Conservation (phyloP, 768 basidiomycete genomes). For the Scleroderma bovista region DNA sequence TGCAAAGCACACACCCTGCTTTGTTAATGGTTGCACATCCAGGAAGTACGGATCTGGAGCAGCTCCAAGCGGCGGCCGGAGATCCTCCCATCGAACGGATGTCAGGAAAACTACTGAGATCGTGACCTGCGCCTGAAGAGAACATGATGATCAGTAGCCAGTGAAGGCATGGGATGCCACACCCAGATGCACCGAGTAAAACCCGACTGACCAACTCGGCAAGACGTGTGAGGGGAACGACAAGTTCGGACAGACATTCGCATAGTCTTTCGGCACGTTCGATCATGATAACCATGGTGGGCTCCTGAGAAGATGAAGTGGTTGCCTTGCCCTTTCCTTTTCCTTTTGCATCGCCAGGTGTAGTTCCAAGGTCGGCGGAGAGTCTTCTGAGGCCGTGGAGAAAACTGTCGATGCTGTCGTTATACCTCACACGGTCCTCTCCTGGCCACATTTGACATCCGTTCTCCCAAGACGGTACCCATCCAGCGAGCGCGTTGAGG, state of each 20-base stretch:
- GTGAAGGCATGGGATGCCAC: background rate
- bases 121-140: conserved; percentile 48
- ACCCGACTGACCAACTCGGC: conserved; percentile 55
- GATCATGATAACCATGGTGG: conserved; percentile 51
- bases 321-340: conserved; percentile 28
- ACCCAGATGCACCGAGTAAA: background rate
- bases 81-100: conserved; percentile 62
- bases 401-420: conserved; percentile 22
- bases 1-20: conserved; percentile 43
- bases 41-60: conserved; percentile 70
- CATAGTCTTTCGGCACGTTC: conserved; percentile 65
- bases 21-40: conserved; percentile 46
- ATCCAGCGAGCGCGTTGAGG: conserved; percentile 49
- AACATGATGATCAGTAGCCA: conserved; percentile 3
- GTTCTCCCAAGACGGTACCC: conserved; percentile 50
- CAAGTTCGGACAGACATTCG: conserved; percentile 54
- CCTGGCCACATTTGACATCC: conserved; percentile 52
- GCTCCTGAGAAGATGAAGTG: conserved; percentile 11
- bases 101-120: conserved; percentile 61
- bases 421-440: conserved; percentile 39
- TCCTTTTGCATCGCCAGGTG: conserved; percentile 7
- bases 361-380: conserved; percentile 19
- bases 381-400: conserved; percentile 40
- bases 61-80: conserved; percentile 63
- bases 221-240: conserved; percentile 68